Base-by-base conservation (phyloP, 768 basidiomycete species). In the Suillus fuscotomentosus region DNA sequence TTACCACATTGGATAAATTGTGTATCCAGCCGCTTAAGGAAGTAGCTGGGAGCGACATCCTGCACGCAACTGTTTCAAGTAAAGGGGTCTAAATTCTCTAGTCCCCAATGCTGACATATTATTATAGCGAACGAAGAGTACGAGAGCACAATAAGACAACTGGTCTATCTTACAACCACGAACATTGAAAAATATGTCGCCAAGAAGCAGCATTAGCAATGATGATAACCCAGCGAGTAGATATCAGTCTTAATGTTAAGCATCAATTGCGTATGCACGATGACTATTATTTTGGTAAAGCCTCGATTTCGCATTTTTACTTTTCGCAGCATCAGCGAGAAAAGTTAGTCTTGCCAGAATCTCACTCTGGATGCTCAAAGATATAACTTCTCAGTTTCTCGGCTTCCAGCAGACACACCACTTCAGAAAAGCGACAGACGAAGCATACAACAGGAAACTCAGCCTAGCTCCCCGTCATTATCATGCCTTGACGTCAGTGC, bases 211-310 rank as follows among this genome's bases (percentile, higher is more conserved):
- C 60, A 17, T 20, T 65, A 22, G 51, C 59, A 14, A 60, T 50
- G 31, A 34, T 53, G 24, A 65, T 65, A 60, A 60, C 64, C 8
- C 64, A 65, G 20, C 45, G 60, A 41, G 60, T 48, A n/a, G 42
- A 57, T 27, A 61, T 65, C 31, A 22, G 27, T 65, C 27, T 27
- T 27, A 27, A 27, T 3, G 3, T 27, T 4, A 60, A 48, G n/a
- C 39, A 50, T 65, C 60, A 27, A 65, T 65, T 36, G 38, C 47
- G 64, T 65, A 36, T 8, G 64, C 54, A 41, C 10, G 24, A 45
- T 5, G n/a, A 24, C 2, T 47, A 15, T 22, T 20, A 22, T 61
- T 41, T 48, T 48, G n/a, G 5, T 48, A 22, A 6, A 22, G 11
- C 22, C 15, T 54, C 15, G 8, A 7, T 61, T 51, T 43, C 15